Evolutionary conservation across 2,329 filamentous ascomycete genomes (phyloP), one percentile per base, ranked within the genome.

Genomic region (Trichoderma semiorbis): DNA sequence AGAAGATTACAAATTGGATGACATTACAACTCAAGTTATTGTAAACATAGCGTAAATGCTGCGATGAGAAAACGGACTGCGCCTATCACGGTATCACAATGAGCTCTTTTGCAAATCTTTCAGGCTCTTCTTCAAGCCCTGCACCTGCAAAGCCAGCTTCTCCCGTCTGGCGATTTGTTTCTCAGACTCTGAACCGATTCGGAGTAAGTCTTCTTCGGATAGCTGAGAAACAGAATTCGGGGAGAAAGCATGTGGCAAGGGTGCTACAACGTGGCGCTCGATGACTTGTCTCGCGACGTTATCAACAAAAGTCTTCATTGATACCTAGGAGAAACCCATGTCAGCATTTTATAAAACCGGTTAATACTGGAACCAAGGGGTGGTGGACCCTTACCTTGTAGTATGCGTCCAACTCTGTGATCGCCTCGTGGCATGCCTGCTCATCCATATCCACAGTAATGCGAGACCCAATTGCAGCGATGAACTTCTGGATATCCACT

Each of bases 251-350:
- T 30, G 18, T n/a, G 67, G 67, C 2, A 70, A 32, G 10, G 30
- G 30, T 5, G 67, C 18, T 12, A 63, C 21, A 6, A 69, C 58
- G 28, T 69, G 66, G 2, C 66, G 66, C 24, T 69, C 66, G 5
- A 69, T 69, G 50, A 61, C 36, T 50, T 69, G 66, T 3, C 66
- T 55, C 7, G 65, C 34, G 10, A 68, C 65, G 21, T 68, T 68
- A 26, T 68, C 65, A 3, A 68, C 36, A 28, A 68, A 68, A 21
- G 65, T 68, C 32, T 68, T 60, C 50, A 60, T 60, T 47, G 65
- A 3, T 1, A 68, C 65, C 65, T 68, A 16, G 2, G 2, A 47
- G 16, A 39, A 5, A 24, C n/a, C 26, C 7, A 10, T 21, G 28
- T 47, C 18, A 58, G 34, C 7, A 18, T 21, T 0, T 14, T 12